Conservation (phyloP, 768 basidiomycete genomes). For the Rhodotorula graminis region DNA sequence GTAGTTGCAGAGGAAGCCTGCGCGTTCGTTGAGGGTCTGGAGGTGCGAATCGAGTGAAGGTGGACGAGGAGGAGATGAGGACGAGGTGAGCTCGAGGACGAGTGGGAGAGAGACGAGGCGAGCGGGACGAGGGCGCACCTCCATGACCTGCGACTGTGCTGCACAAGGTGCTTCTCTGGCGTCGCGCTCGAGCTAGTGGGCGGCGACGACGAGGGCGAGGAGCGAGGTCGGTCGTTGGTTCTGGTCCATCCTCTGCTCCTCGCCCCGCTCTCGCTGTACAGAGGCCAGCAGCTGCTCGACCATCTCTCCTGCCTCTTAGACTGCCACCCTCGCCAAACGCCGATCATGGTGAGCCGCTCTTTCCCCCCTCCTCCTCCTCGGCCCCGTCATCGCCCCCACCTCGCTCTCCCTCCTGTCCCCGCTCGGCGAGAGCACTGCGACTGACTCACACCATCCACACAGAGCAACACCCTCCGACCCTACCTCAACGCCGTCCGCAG, state of each 20-base stretch:
- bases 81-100: not conserved
- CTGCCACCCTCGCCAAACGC: not conserved
- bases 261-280: no score
- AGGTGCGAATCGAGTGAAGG: not conserved
- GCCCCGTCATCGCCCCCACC: no score
- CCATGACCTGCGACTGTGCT: not conserved
- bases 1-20: conserved; percentile 79
- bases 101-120: not conserved
- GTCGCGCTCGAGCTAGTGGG: no score
- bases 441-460: not conserved
- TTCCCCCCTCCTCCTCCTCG: no score
- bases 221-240: no score
- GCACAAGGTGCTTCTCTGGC: no score
- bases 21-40: conserved; percentile 64
- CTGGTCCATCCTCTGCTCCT: no score
- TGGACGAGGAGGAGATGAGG: not conserved
- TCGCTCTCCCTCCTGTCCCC: not conserved
- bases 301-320: not conserved
- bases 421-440: not conserved
- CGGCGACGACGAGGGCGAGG: not conserved
- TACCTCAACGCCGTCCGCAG: conserved; percentile 94
- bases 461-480: conserved; percentile 94
- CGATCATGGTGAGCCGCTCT: conserved; percentile 10
- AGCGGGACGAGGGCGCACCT: not conserved
- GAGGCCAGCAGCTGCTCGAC: not conserved